phyloP scores from a whole-genome alignment of 108 stramenopile genomes.

The Skeletonema potamos region DNA sequence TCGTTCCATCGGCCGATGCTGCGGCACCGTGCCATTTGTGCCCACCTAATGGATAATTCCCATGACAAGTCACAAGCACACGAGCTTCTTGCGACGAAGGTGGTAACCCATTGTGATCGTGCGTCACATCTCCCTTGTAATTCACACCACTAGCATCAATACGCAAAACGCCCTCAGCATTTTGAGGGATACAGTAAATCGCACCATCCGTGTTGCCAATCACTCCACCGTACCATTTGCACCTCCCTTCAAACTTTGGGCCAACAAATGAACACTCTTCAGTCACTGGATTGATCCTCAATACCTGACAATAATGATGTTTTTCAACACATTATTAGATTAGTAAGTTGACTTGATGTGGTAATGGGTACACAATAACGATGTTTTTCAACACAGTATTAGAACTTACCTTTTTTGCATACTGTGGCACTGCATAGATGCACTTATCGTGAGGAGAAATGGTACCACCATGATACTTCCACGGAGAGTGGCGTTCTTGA shows the following conservation, averaged over 20 bases:
- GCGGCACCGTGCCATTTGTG: constrained; percentile 90
- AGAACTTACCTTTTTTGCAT: constrained; percentile 56
- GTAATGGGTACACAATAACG: too few relatives aligned
- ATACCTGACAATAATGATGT: too few relatives aligned
- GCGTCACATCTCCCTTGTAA: constrained; percentile 12
- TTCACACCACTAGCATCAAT: constrained; percentile 57
- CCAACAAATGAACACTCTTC: constrained; percentile 64
- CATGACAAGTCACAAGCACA: constrained; percentile 60
- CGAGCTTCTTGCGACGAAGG: constrained; percentile 14
- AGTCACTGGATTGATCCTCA: constrained; percentile 73
- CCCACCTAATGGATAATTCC: constrained; percentile 53
- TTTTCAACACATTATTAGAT: too few relatives aligned
- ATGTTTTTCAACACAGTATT: too few relatives aligned
- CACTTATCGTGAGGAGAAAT: constrained; percentile 68
- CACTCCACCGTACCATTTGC: constrained; percentile 92
- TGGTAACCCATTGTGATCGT: background rate
- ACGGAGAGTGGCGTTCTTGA: constrained; percentile 48
- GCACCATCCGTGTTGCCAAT: constrained; percentile 71
- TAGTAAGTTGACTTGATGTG: too few relatives aligned
- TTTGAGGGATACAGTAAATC: constrained; percentile 88
- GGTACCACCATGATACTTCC: constrained; percentile 90
- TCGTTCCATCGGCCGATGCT: constrained; percentile 58
- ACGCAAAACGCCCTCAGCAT: constrained; percentile 50
- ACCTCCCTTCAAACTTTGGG: constrained; percentile 58
- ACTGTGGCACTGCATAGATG: constrained; percentile 88